Base-by-base conservation (phyloP, 2,329 filamentous ascomycete species). In the Alternaria conjuncta region DNA sequence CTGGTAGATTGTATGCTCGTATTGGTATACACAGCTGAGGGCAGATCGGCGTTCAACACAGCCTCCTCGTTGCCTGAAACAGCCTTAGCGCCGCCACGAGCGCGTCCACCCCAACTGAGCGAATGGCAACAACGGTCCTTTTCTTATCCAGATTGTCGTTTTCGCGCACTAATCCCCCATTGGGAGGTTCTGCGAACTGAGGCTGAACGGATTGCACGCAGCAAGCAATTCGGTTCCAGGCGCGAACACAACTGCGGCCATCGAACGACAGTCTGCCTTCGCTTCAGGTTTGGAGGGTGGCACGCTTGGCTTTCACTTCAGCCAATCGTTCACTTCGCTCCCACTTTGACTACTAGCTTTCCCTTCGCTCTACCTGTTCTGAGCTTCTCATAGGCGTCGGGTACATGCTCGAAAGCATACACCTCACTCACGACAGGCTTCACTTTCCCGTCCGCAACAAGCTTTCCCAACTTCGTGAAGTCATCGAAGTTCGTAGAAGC, bases 361-460 rank as follows among this genome's bases (percentile, higher is more conserved):
- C 89, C 89, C 60, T 76, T 84, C 2, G 84, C 82, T 28, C 84
- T 82, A 0, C 85, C 85, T 0, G 79, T 84, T 74, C 84, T 87
- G 66, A 90, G 70, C 71, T 82, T 86, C 72, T 83, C 81, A 74
- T 86, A 88, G 1, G 87, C 88, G 70, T 84, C 82, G 3, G 82
- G 80, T 3, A 81, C 84, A 54, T 89, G 82, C 46, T 86, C 84
- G 65, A 88, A 85, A 12, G 79, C 75, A 67, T 84, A 88, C 2
- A 80, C 78, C 64, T 84, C 79, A 69, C 89, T 88, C 51, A 90
- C 78, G 0, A 87, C 81, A 2, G 84, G 76, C 76, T 82, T 86
- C 26, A 91, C 72, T 72, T 86, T 88, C 0, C 86, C 86, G 63
- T 88, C 83, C 4, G 75, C 71, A 72, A 90, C 80, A 84, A 85